phyloP scores from a whole-genome alignment of 208 protist genomes.

The Histomonas meleagridis region DNA sequence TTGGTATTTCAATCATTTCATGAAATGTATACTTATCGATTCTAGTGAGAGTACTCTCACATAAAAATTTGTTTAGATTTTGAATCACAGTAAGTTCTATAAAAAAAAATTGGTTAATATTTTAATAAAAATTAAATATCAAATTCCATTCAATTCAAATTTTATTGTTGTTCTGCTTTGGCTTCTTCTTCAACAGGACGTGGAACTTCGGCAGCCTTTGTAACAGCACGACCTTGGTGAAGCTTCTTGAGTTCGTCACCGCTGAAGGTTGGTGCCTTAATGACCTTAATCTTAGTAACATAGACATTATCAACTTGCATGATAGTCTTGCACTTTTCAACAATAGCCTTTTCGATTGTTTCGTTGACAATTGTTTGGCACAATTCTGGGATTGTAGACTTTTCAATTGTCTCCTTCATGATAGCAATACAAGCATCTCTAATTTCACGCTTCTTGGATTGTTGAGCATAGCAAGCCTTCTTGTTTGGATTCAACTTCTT shows the following conservation, averaged over 20 bases:
- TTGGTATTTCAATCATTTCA: no score
- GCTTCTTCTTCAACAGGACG: no score
- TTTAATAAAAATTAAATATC: no score
- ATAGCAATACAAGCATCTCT: background rate
- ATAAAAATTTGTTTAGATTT: no score
- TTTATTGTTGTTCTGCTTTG: no score
- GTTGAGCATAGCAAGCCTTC: constrained; percentile 89
- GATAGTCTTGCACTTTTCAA: background rate
- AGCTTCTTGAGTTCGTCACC: background rate
- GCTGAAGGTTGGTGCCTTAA: background rate
- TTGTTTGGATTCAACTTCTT: constrained; percentile 74
- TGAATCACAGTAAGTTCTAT: no score
- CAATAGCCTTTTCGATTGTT: background rate
- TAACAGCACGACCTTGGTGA: no score
- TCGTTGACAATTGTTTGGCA: background rate
- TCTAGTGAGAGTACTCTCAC: no score
- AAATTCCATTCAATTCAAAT: no score
- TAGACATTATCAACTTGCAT: background rate
- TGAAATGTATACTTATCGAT: no score
- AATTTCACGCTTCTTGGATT: background rate
- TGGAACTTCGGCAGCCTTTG: no score
- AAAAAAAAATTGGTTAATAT: no score
- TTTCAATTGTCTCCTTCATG: background rate
- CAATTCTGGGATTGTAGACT: background rate
- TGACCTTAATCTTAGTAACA: constrained; percentile 29